These are phyloP conservation scores for Lithohypha guttulata DNA, from an alignment of 2,329 filamentous ascomycete genomes.

Conservation along the genomic window DNA sequence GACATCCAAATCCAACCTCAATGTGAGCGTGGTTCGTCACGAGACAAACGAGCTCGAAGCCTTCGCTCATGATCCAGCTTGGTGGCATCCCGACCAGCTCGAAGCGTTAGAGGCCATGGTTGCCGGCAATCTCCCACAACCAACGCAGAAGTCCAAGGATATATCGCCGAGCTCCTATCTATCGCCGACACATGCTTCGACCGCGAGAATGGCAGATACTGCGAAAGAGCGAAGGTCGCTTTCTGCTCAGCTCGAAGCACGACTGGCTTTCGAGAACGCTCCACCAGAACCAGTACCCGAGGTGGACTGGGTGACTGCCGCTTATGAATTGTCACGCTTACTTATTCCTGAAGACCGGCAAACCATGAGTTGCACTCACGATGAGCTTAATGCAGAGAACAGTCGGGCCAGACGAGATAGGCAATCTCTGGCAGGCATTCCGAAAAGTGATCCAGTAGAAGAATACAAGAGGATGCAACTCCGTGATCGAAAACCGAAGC, in stretches of 20 bases:
- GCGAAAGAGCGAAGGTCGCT: slow-evolving; percentile 35
- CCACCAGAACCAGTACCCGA: slow-evolving; percentile 65
- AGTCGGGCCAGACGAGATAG: slow-evolving; percentile 54
- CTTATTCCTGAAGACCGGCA: slow-evolving; percentile 68
- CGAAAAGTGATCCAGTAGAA: slow-evolving; percentile 34
- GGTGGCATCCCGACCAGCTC: slow-evolving; percentile 59
- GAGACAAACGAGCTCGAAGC: not conserved
- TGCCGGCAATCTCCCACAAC: slow-evolving; percentile 39
- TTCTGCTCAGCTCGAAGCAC: slow-evolving; percentile 18
- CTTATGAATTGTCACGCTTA: slow-evolving; percentile 69
- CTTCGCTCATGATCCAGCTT: slow-evolving; percentile 29
- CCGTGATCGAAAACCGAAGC: slow-evolving; percentile 54
- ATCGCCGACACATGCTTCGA: slow-evolving; percentile 78
- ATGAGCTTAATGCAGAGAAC: slow-evolving; percentile 66
- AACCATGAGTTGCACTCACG: slow-evolving; percentile 62
- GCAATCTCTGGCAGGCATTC: slow-evolving; percentile 42
- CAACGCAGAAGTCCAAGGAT: slow-evolving; percentile 45
- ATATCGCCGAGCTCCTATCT: slow-evolving; percentile 61
- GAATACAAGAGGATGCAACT: slow-evolving; percentile 61
- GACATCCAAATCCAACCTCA: slow-evolving; percentile 26
- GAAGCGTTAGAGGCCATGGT: slow-evolving; percentile 58
- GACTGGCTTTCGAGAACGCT: slow-evolving; percentile 22
- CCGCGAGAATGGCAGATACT: slow-evolving; percentile 64
- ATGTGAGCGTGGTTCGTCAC: not conserved
- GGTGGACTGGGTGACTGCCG: slow-evolving; percentile 75